phyloP scores from a whole-genome alignment of 163 green algal genomes.

The Scenedesmus sp. region DNA sequence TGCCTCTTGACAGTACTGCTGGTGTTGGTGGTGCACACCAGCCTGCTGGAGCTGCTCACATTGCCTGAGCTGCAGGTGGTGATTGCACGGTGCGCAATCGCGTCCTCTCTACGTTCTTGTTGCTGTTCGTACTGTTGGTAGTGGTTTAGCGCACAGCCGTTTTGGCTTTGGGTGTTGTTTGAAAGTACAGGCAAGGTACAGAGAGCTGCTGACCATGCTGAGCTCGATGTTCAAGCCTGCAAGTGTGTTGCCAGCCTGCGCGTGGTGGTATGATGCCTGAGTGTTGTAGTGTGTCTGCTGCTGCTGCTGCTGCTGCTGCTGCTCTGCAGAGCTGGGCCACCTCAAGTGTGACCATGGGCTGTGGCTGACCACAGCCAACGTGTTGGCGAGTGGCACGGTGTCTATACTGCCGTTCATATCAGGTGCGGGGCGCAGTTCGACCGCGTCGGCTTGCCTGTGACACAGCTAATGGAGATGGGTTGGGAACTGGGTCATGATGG shows the following conservation, averaged over 20 bases:
- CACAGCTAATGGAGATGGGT: too few species aligned
- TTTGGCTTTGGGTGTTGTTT: too few species aligned
- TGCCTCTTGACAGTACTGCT: neutral
- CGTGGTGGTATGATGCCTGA: too few species aligned
- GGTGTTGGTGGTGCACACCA: conserved; percentile 92
- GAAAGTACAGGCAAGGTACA: too few species aligned
- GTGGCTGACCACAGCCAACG: conserved; percentile 95
- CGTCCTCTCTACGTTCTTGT: too few species aligned
- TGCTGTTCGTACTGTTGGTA: too few species aligned
- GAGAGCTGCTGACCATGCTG: too few species aligned
- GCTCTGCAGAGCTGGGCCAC: conserved; percentile 94
- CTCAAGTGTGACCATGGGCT: conserved; percentile 97
- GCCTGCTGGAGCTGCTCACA: conserved; percentile 94
- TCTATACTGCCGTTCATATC: conserved; percentile 86
- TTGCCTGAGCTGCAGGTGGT: conserved; percentile 78
- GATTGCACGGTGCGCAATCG: conserved; percentile 1
- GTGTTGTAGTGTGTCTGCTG: neutral
- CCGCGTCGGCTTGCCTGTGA: too few species aligned
- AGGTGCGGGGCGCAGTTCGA: neutral
- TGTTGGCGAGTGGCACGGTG: conserved; percentile 88
- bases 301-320: conserved; percentile 67
- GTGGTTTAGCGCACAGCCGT: too few species aligned
- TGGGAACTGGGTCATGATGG: too few species aligned
- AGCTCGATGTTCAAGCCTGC: too few species aligned
- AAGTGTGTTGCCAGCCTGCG: too few species aligned